phyloP scores from a whole-genome alignment of 192 early-diverging fungal genomes.

The Ambispora gerdemannii region DNA sequence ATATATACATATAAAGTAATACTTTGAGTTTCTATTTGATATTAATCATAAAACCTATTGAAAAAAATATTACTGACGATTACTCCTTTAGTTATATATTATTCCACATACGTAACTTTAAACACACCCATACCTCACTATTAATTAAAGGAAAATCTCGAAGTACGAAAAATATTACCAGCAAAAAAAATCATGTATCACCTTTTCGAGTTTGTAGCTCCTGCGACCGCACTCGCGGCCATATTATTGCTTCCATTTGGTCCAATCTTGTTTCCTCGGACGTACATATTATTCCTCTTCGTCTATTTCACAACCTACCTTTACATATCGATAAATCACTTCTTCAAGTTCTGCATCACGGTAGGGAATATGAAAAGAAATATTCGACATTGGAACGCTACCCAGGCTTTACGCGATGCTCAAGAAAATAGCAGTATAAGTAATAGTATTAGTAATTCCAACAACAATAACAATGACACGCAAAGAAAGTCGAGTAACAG shows the following conservation, averaged over 20 bases:
- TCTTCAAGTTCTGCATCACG: slow-evolving; percentile 48
- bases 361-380: slow-evolving; percentile 41
- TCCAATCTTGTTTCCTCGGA: slow-evolving; percentile 41
- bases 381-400: slow-evolving; percentile 39
- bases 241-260: slow-evolving; percentile 42
- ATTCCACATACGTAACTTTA: no score
- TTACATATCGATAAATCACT: slow-evolving; percentile 44
- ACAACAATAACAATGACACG: no score
- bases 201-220: slow-evolving; percentile 48
- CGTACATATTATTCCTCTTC: slow-evolving; percentile 45
- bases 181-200: slow-evolving; percentile 25
- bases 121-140: no score
- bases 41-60: no score
- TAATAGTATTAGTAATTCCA: background rate
- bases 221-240: slow-evolving; percentile 40
- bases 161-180: background rate
- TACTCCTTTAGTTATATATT: no score
- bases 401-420: slow-evolving; percentile 18
- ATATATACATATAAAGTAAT: no score
- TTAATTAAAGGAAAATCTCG: no score
- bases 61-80: no score
- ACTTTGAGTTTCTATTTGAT: no score
- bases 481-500: background rate
- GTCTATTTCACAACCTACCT: slow-evolving; percentile 44
- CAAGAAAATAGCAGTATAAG: slow-evolving; percentile 6